Evolutionary conservation across 2,329 filamentous ascomycete species (phyloP).

Genomic region (Trichophyton equinum): DNA sequence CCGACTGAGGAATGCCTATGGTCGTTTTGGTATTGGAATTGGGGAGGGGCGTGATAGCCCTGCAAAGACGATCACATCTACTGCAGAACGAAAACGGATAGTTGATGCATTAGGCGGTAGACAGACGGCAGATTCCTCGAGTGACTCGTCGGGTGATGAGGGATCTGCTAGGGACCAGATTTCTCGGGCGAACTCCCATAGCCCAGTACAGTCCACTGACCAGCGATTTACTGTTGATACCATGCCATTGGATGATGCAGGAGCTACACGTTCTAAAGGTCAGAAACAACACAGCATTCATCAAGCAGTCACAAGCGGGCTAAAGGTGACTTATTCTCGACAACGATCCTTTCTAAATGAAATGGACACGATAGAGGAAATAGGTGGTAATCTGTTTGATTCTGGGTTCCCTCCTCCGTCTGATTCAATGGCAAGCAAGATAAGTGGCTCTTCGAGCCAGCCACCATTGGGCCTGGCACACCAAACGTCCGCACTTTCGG

Average conservation of each 20-base stretch:
- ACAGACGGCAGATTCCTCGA: not conserved
- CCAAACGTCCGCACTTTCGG: conserved; percentile 8
- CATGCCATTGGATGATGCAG: not conserved
- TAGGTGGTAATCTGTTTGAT: conserved; percentile 4
- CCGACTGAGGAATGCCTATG: not conserved
- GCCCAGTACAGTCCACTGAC: not conserved
- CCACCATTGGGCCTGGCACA: not conserved
- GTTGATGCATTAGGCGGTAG: conserved; percentile 22
- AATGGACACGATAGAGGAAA: conserved; percentile 18
- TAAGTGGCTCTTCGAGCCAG: not conserved
- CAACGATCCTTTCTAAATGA: conserved; percentile 49
- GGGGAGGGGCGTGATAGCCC: not conserved
- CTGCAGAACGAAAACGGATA: conserved; percentile 23
- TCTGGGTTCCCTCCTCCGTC: not conserved
- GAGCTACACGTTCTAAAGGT: not conserved
- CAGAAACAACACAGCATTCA: not conserved
- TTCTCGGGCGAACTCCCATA: not conserved
- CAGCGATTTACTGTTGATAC: not conserved
- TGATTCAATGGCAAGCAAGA: not conserved
- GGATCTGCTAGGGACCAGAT: not conserved
- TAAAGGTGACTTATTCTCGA: conserved; percentile 47
- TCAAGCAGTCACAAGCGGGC: conserved; percentile 20
- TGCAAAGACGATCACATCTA: conserved; percentile 6
- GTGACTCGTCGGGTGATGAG: conserved; percentile 3
- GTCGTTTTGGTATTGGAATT: not conserved